phyloP scores from a whole-genome alignment of 164 flowering plant species.

The Kalanchoe fedtschenkoi region DNA sequence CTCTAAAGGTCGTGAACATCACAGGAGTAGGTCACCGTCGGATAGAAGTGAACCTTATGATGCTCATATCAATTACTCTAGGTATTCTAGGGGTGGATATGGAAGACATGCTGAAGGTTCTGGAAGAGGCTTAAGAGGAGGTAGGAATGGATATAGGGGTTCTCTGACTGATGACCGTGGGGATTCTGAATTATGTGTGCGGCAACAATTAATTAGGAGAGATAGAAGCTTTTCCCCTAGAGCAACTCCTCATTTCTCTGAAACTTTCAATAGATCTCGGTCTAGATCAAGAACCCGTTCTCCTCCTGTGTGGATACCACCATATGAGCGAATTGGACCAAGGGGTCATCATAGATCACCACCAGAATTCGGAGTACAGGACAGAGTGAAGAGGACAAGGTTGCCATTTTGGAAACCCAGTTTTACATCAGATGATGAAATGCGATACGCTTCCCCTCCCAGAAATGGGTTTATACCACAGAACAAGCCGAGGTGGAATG shows the following conservation, averaged over 20 bases:
- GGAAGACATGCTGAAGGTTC: constrained; percentile 8
- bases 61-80: constrained; percentile 6
- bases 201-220: constrained; percentile 15
- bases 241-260: constrained; percentile 10
- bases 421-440: constrained; percentile 15
- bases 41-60: constrained; percentile 12
- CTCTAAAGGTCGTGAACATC: constrained; percentile 14
- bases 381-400: constrained; percentile 18
- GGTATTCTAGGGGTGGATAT: not conserved
- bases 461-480: constrained; percentile 17
- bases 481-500: constrained; percentile 16
- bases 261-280: constrained; percentile 15
- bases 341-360: constrained; percentile 20
- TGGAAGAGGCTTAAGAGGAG: constrained; percentile 16
- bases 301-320: constrained; percentile 11
- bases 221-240: constrained; percentile 24
- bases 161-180: constrained; percentile 14
- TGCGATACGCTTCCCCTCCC: constrained; percentile 15
- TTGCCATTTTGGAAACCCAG: constrained; percentile 20
- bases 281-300: constrained; percentile 25
- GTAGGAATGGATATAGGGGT: constrained; percentile 14
- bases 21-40: constrained; percentile 10
- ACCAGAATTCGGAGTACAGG: constrained; percentile 14
- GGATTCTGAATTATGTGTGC: constrained; percentile 14
- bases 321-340: constrained; percentile 11